phyloP scores from a whole-genome alignment of 2,329 filamentous ascomycete genomes.

The Calycina herbarum region DNA sequence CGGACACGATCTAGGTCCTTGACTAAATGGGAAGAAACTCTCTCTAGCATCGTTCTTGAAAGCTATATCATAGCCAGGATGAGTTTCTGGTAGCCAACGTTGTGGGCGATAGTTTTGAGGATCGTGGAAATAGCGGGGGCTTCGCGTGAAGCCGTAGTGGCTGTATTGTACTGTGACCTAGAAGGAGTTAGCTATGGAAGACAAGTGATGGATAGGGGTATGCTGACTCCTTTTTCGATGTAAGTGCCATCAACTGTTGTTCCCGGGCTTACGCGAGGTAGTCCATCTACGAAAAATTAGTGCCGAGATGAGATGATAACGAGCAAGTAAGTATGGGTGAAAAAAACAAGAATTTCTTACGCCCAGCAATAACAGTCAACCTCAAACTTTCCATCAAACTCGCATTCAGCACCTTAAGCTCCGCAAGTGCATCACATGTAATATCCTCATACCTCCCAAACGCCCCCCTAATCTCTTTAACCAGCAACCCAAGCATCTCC shows the following conservation, averaged over 20 bases:
- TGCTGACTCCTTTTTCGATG: background rate
- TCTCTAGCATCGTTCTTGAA: background rate
- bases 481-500: background rate
- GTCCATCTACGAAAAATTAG: background rate
- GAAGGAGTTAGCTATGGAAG: background rate
- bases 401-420: background rate
- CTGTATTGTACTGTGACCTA: background rate
- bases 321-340: background rate
- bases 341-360: no score
- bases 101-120: background rate
- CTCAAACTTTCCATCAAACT: background rate
- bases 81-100: background rate
- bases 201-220: no score
- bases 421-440: background rate
- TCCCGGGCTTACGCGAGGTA: background rate
- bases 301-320: no score
- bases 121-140: background rate
- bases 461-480: background rate
- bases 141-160: background rate
- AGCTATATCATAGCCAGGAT: background rate
- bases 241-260: background rate
- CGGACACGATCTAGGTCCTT: background rate
- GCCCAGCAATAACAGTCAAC: background rate
- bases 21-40: background rate
- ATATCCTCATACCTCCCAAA: conserved; percentile 1